Conservation (phyloP, 2,329 filamentous ascomycete genomes). For the Emericellopsis atlantica region DNA sequence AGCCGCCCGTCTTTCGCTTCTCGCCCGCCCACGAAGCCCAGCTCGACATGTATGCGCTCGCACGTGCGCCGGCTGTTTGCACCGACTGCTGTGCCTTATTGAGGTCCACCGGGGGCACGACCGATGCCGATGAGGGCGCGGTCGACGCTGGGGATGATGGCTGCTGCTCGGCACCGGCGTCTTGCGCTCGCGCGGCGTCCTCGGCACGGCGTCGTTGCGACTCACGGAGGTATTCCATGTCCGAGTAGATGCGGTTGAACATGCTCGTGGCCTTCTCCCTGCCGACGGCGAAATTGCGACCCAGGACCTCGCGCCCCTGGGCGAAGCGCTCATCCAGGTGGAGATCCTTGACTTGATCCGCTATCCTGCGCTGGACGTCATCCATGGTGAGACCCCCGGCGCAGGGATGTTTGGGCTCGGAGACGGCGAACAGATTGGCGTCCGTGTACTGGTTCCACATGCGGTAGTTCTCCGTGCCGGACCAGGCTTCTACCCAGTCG, state of each 20-base stretch:
- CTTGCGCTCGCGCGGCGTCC: conserved; percentile 14
- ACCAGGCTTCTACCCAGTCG: conserved; percentile 84
- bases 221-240: conserved; percentile 58
- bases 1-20: conserved; percentile 50
- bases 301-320: conserved; percentile 70
- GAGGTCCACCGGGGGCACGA: conserved; percentile 12
- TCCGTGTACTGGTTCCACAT: conserved; percentile 77
- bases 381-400: conserved; percentile 88
- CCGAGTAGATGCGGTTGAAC: conserved; percentile 79
- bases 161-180: background rate
- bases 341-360: conserved; percentile 85
- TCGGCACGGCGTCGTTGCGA: conserved; percentile 28
- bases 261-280: conserved; percentile 78
- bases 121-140: background rate
- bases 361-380: conserved; percentile 80
- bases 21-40: conserved; percentile 63
- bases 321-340: conserved; percentile 86
- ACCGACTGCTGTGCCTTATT: conserved; percentile 31
- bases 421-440: conserved; percentile 83
- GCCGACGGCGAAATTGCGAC: conserved; percentile 79
- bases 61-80: conserved; percentile 39
- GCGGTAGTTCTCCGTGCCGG: conserved; percentile 76
- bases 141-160: background rate
- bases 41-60: conserved; percentile 53
- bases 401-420: conserved; percentile 85